Evolutionary conservation across 176 grass and related monocot species (phyloP), one percentile per base, ranked within the genome.

Genomic region (Eleusine indica): DNA sequence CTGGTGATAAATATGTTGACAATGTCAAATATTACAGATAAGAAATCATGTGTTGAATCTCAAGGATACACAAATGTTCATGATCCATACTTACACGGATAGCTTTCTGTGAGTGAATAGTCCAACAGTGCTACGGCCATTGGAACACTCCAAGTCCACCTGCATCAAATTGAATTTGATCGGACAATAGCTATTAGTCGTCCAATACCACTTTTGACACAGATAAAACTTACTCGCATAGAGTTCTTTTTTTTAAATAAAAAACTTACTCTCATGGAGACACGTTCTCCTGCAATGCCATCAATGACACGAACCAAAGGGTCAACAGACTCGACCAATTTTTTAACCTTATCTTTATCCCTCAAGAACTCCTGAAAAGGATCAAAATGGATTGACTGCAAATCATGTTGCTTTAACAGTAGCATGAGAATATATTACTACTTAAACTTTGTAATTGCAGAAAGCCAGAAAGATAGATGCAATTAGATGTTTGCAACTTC

Each of bases 241-340:
- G 91, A 93, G 56, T 35, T 25, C 25, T 25, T 25, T 25, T 25
- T 25, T 25, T 25, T 25, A 35, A 35, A 35, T 2, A 35, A 35
- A 42, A 81, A 73, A 82, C 90, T 84, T 80, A 95, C 96, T 92
- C 96, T 95, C 57, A 98, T 98, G 46, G 93, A 93, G 56, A 95
- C 80, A 17, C 85, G 46, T 69, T 98, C 74, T 73, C 93, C 96
- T 70, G 87, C 70, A 85, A 98, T 85, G 30, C 93, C 96, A 87
- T 98, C 96, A 81, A 95, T 48, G 14, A 69, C 87, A 87, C 93
- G 82, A 52, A 98, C 93, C 51, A 90, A 74, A 40, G 96, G 96
- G 76, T 95, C 80, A 57, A 98, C 66, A 71, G 83, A 48, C 54
- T 94, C 38, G 61, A 90, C 91, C 74, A 98, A 86, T 37, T 90